A percentile compares a stretch with the other conserved stretches of the same genome.
These are phyloP conservation scores for Yamadazyma paraphyllophila DNA, from an alignment of 805 yeast genomes.

Conservation along the genomic window DNA sequence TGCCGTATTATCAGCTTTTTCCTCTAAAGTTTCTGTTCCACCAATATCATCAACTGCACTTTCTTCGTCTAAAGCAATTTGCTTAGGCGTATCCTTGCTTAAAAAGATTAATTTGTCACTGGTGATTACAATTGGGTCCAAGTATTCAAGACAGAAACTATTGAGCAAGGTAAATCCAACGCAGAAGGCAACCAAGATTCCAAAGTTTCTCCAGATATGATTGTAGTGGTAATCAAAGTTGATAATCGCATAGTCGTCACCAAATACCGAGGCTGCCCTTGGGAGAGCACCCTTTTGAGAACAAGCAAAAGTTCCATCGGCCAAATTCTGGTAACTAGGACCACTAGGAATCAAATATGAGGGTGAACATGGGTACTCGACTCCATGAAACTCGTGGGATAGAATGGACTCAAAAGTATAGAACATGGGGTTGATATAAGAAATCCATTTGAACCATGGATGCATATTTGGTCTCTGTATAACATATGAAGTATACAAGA, in stretches of 20 bases:
- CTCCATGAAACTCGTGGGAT: conserved; percentile 61
- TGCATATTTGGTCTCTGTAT: conserved; percentile 46
- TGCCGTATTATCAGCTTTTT: conserved; percentile 3
- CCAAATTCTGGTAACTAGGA: conserved; percentile 42
- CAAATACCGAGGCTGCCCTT: conserved; percentile 54
- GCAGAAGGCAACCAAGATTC: conserved; percentile 56
- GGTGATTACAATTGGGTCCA: conserved; percentile 42
- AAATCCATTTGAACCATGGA: conserved; percentile 64
- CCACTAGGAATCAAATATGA: conserved; percentile 56
- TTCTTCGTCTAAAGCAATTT: conserved; percentile 24
- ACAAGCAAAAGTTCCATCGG: conserved; percentile 49
- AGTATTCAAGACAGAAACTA: conserved; percentile 22
- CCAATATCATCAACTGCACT: conserved; percentile 23
- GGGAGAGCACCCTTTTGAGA: conserved; percentile 56
- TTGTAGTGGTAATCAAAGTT: conserved; percentile 51
- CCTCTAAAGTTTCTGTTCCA: conserved; percentile 9
- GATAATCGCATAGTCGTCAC: conserved; percentile 52
- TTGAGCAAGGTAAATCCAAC: conserved; percentile 39
- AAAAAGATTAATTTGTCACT: conserved; percentile 39
- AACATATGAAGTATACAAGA: conserved; percentile 52
- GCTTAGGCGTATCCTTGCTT: conserved; percentile 27
- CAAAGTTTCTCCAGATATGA: conserved; percentile 82
- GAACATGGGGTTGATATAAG: conserved; percentile 41
- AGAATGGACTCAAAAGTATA: conserved; percentile 56
- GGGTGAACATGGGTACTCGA: conserved; percentile 53